Evolutionary conservation across 306 rosid species (phyloP), one percentile per base, ranked within the genome.

Genomic region (Pyrus bretschneideri): DNA sequence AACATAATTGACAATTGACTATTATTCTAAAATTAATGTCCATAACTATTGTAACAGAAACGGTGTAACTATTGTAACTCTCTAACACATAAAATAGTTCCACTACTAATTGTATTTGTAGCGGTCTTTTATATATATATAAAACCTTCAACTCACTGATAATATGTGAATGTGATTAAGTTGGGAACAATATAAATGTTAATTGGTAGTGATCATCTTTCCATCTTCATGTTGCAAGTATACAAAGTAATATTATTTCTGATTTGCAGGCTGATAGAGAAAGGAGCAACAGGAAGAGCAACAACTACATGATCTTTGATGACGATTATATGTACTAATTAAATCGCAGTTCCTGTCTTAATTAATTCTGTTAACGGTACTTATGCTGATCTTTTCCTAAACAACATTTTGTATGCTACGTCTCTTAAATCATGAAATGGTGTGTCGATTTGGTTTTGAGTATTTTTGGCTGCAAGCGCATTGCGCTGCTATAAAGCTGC

Each of bases 251-350:
- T 33, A 46, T 19, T 14, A 6, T 42, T 30, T 71, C 11, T 23
- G 23, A 73, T 72, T 52, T 84, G 87, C 89, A 92, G 98, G 78
- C 89, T 69, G 93, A 89, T 23, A 86, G 96, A 82, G 96, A 92
- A 75, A 76, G 86, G 70, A 87, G 87, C 84, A 76, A 83, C 29
- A 85, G 87, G 73, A 92, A 85, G 83, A 86, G 70, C 81, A 85
- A 79, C 82, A 92, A 89, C 73, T 74, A 88, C 83, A 87, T 82
- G 91, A 88, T 88, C 78, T 93, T 88, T 80, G 89, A 91, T 76
- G 93, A 91, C 79, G 97, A 93, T 85, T 89, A 80, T 44, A 75
- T 67, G 75, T 86, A 86, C 57, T 86, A 21, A 23, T 11, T 11
- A 19, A 8, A 30, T 13, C 22, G 4, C 67, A 33, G 23, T 30